Conservation (phyloP, 345 rosid genomes). For the Brassica cretica region DNA sequence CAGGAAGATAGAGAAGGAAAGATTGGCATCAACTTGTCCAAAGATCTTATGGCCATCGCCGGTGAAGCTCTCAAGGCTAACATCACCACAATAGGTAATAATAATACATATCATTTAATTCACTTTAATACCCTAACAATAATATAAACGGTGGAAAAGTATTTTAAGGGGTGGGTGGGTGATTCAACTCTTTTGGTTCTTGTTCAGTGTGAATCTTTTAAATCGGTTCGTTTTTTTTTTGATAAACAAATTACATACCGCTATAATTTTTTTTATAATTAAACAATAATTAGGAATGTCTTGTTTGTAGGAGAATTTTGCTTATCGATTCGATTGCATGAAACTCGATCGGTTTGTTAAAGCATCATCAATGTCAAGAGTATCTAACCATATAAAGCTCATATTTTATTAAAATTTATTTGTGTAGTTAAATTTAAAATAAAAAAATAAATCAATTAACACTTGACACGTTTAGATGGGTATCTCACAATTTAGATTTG, state of each 20-base stretch:
- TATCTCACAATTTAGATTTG: no score
- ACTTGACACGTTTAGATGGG: no score
- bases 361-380: no score
- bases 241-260: not conserved
- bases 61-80: constrained; percentile 78
- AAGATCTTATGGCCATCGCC: constrained; percentile 80
- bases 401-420: no score
- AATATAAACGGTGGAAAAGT: not conserved
- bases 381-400: no score
- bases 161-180: not conserved
- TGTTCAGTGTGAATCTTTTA: not conserved
- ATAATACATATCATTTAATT: not conserved
- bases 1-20: constrained; percentile 70
- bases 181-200: not conserved
- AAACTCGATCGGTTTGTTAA: not conserved
- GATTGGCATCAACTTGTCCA: constrained; percentile 63
- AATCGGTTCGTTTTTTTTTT: not conserved
- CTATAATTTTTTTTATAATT: not conserved
- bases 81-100: constrained; percentile 70
- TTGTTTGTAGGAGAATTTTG: not conserved
- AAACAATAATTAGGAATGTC: not conserved
- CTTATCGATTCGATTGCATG: constrained; percentile 12
- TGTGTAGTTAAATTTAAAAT: no score
- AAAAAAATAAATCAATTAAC: no score
- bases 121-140: constrained; percentile 9